Evolutionary conservation across 2,329 filamentous ascomycete genomes (phyloP).

Genomic region (Aureobasidium sp.): DNA sequence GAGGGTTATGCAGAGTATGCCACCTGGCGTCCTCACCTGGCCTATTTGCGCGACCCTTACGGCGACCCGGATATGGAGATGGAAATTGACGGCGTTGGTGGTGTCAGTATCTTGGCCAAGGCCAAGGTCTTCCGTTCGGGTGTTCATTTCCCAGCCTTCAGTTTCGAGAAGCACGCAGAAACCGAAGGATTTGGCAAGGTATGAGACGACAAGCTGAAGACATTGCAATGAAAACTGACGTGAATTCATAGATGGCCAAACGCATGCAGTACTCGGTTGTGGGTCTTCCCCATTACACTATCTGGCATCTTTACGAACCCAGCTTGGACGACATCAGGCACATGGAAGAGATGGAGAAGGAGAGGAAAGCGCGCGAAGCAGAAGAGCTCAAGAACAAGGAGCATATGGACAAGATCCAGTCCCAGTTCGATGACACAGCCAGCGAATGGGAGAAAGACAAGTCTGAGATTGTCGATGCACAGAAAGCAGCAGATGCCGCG

Average conservation of each 20-base stretch:
- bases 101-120: constrained; percentile 95
- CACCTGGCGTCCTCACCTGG: constrained; percentile 94
- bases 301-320: constrained; percentile 99
- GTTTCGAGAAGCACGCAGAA: constrained; percentile 96
- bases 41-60: constrained; percentile 92
- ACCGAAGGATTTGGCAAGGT: constrained; percentile 99
- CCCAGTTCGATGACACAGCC: constrained; percentile 68
- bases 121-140: constrained; percentile 90
- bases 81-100: constrained; percentile 96
- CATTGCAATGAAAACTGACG: constrained; percentile 22
- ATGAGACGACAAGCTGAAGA: constrained; percentile 23
- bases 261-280: constrained; percentile 94
- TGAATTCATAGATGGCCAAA: constrained; percentile 73
- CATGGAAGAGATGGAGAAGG: constrained; percentile 97
- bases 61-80: constrained; percentile 99
- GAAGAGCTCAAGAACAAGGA: constrained; percentile 71
- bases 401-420: constrained; percentile 68
- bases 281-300: constrained; percentile 92
- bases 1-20: constrained; percentile 98
- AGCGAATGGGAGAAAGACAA: constrained; percentile 91
- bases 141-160: constrained; percentile 96
- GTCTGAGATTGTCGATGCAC: constrained; percentile 61
- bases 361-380: constrained; percentile 69
- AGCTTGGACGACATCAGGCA: constrained; percentile 94
- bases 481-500: constrained; percentile 35